Conservation (phyloP, 2,329 filamentous ascomycete species). For the Aspergillus sergii region DNA sequence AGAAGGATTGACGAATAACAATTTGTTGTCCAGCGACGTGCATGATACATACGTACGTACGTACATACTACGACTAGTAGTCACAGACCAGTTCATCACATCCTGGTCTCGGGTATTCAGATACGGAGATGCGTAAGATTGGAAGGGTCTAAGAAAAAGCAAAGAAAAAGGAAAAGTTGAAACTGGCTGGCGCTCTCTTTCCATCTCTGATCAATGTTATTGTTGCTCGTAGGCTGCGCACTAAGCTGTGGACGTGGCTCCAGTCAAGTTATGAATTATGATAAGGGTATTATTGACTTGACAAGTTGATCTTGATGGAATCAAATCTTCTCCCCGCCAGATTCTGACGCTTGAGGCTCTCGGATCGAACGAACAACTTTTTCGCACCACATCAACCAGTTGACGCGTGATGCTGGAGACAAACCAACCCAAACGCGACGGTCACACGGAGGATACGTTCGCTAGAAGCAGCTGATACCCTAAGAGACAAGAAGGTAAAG, state of each 20-base stretch:
- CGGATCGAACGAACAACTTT: not conserved
- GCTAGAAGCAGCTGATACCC: not conserved
- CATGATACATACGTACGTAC: not conserved
- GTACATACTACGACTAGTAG: not conserved
- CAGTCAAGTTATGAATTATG: not conserved
- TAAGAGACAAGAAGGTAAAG: not conserved
- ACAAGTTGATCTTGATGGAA: not conserved
- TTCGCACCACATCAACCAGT: not conserved
- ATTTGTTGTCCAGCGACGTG: not conserved
- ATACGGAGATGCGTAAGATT: not conserved
- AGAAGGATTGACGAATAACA: not conserved
- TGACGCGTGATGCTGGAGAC: not conserved
- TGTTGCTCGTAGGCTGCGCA: not conserved
- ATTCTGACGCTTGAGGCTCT: not conserved
- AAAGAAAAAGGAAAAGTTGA: not conserved
- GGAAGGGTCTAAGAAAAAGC: not conserved
- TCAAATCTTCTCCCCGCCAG: not conserved
- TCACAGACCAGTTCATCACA: not conserved
- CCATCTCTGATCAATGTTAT: not conserved
- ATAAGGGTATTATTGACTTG: not conserved
- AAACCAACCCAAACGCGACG: not conserved
- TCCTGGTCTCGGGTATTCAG: not conserved
- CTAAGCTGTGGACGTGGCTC: conserved; percentile 1
- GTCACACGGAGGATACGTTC: not conserved
- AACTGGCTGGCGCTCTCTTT: not conserved